A percentile compares a stretch with the other conserved stretches of the same genome.
Conservation (phyloP, 768 basidiomycete species). For the Tephrocybe sp. region DNA sequence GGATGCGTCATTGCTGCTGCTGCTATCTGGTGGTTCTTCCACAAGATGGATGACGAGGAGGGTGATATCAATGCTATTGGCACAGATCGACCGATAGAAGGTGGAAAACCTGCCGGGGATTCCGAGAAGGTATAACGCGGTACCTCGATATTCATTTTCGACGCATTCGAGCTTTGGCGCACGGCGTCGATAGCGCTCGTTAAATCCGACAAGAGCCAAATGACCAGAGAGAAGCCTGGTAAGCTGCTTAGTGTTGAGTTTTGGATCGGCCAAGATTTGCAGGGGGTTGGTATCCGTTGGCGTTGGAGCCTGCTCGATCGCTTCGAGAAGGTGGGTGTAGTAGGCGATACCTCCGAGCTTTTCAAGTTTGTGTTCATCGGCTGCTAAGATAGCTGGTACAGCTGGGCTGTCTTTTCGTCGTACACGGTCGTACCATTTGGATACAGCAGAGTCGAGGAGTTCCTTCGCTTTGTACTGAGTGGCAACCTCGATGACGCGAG, state of each 20-base stretch:
- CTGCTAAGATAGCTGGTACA: constrained; percentile 36
- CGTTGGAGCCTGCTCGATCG: constrained; percentile 27
- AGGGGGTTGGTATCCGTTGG: constrained; percentile 25
- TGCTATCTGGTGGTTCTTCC: constrained; percentile 23
- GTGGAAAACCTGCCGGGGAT: neutral
- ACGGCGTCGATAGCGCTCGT: constrained; percentile 30
- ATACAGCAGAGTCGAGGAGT: constrained; percentile 22
- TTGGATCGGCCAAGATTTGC: constrained; percentile 32
- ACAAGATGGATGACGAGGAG: constrained; percentile 22
- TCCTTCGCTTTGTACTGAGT: constrained; percentile 19
- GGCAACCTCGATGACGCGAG: constrained; percentile 28
- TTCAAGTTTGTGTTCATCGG: constrained; percentile 29
- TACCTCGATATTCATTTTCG: no score
- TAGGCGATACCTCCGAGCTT: constrained; percentile 36
- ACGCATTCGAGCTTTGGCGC: constrained; percentile 25
- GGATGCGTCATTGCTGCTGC: constrained; percentile 21
- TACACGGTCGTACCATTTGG: constrained; percentile 31
- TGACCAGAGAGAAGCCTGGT: constrained; percentile 34
- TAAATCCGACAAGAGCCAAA: constrained; percentile 33
- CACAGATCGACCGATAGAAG: constrained; percentile 14
- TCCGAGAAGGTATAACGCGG: constrained; percentile 8
- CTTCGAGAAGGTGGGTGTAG: constrained; percentile 35
- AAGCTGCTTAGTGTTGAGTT: constrained; percentile 34
- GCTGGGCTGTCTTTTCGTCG: constrained; percentile 28
- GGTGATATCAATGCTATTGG: constrained; percentile 18